A percentile compares a stretch with the other conserved stretches of the same genome.
Conservation (phyloP, 2,329 filamentous ascomycete species). For the Daldinia eschscholtzii region DNA sequence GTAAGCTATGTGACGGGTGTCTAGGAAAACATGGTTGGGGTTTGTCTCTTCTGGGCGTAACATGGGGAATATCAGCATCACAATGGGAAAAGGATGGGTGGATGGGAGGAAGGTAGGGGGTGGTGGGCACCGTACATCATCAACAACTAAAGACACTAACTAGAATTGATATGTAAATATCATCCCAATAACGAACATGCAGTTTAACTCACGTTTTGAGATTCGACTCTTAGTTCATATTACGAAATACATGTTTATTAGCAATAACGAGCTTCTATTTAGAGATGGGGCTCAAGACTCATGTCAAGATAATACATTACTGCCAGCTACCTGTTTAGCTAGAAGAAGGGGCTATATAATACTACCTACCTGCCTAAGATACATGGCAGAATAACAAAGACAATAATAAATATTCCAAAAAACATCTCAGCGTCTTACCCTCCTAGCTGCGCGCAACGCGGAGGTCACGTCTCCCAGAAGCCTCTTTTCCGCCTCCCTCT, state of each 20-base stretch:
- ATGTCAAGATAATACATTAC: neutral
- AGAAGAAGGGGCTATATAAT: neutral
- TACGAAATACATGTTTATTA: neutral
- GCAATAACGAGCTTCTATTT: too few species aligned
- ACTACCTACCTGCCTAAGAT: neutral
- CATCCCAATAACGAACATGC: neutral
- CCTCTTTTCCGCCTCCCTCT: constrained; percentile 6
- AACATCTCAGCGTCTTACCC: neutral
- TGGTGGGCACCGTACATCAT: neutral
- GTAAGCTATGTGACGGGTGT: constrained; percentile 32
- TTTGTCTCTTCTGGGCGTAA: neutral
- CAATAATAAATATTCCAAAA: neutral
- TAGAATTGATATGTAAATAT: neutral
- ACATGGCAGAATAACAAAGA: neutral
- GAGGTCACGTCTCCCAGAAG: neutral
- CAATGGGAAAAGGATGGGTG: too few species aligned
- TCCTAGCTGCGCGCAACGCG: constrained; percentile 15
- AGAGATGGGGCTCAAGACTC: neutral
- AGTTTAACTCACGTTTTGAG: neutral
- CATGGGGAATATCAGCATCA: neutral
- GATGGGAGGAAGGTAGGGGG: neutral
- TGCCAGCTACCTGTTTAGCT: neutral
- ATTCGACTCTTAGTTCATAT: neutral
- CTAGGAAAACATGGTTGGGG: constrained; percentile 3
- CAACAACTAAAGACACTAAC: neutral